Percentiles rank a stretch among this genome's conserved stretches.
These are phyloP conservation scores for Nicotiana benthamiana DNA, from an alignment of 257 asterid species.

Conservation along the genomic window DNA sequence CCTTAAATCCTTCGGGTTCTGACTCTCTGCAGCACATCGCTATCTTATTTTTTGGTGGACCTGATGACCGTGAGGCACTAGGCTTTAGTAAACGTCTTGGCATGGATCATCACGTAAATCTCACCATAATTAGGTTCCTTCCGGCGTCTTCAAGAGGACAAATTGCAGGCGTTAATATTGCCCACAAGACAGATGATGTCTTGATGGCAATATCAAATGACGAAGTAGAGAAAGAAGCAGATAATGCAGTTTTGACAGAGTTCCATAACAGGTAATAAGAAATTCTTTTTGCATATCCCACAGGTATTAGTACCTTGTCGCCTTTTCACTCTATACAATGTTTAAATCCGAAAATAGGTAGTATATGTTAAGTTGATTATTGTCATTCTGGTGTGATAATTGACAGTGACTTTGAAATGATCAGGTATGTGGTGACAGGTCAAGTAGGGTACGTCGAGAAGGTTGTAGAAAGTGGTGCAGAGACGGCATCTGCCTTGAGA, in stretches of 20 bases:
- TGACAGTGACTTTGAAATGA: not conserved
- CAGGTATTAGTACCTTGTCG: not conserved
- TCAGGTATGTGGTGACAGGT: slow-evolving; percentile 83
- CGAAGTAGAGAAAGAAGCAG: slow-evolving; percentile 55
- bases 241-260: slow-evolving; percentile 52
- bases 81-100: slow-evolving; percentile 92
- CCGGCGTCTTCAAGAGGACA: slow-evolving; percentile 34
- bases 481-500: slow-evolving; percentile 63
- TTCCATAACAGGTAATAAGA: slow-evolving; percentile 70
- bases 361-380: not conserved
- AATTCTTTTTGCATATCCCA: not conserved
- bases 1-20: slow-evolving; percentile 27
- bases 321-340: not conserved
- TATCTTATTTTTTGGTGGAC: slow-evolving; percentile 83
- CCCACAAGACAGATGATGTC: slow-evolving; percentile 48
- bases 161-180: slow-evolving; percentile 45
- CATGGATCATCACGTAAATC: slow-evolving; percentile 74
- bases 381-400: not conserved
- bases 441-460: slow-evolving; percentile 90
- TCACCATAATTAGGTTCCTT: slow-evolving; percentile 75
- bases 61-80: slow-evolving; percentile 92
- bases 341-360: not conserved
- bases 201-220: slow-evolving; percentile 58
- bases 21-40: slow-evolving; percentile 77
- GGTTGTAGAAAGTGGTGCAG: slow-evolving; percentile 68